Conservation (phyloP, 495 filamentous ascomycete genomes). For the Margaritispora aquatica region DNA sequence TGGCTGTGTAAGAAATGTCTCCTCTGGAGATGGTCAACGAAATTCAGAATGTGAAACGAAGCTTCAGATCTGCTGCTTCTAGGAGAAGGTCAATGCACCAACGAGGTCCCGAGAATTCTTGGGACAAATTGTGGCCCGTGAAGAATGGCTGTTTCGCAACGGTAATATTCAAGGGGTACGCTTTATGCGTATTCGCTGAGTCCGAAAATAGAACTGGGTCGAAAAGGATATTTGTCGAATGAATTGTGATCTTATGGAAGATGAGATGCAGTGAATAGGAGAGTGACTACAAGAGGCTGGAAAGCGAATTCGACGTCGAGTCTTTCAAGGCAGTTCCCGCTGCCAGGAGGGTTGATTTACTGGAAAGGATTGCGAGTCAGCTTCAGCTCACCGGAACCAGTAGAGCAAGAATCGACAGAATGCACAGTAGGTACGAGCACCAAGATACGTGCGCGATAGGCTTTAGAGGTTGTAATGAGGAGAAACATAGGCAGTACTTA, state of each 20-base stretch:
- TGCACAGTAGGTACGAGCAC: not conserved
- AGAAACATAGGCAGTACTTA: slow-evolving; percentile 7
- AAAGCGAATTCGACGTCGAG: not conserved
- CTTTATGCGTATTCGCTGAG: slow-evolving; percentile 9
- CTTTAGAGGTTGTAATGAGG: not conserved
- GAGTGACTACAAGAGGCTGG: slow-evolving; percentile 1
- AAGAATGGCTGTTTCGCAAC: not conserved
- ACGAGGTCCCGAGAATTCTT: slow-evolving; percentile 8
- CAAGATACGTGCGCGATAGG: not conserved
- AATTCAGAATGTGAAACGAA: slow-evolving; percentile 24
- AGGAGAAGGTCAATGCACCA: slow-evolving; percentile 20
- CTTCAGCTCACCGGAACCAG: not conserved
- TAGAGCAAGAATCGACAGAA: not conserved
- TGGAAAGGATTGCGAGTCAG: slow-evolving; percentile 1
- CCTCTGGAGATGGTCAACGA: slow-evolving; percentile 9
- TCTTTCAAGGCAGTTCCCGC: slow-evolving; percentile 18
- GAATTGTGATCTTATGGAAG: not conserved
- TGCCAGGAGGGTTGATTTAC: slow-evolving; percentile 12
- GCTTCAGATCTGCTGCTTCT: slow-evolving; percentile 18
- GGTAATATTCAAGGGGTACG: slow-evolving; percentile 13
- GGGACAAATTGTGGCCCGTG: slow-evolving; percentile 1
- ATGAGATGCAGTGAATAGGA: not conserved
- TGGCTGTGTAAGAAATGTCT: slow-evolving; percentile 5
- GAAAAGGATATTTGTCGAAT: not conserved
- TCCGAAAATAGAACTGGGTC: slow-evolving; percentile 11